A percentile compares a stretch with the other conserved stretches of the same genome.
These are phyloP conservation scores for Ceratobasidium sp. DNA, from an alignment of 1,284 basidiomycete species.

Conservation along the genomic window DNA sequence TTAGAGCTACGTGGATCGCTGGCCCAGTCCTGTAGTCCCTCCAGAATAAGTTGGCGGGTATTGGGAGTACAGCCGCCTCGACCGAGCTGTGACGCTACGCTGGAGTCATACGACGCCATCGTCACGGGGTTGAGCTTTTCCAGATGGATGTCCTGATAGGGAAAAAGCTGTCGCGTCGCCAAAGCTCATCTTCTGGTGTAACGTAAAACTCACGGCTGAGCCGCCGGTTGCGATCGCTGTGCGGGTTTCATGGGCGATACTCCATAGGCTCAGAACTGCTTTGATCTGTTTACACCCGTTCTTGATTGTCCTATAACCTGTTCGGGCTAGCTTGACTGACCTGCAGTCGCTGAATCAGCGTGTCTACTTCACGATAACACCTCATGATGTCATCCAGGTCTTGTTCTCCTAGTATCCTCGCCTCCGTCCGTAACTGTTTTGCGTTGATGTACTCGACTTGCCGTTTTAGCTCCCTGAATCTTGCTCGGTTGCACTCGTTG, in stretches of 20 bases:
- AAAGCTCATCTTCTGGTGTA: neutral
- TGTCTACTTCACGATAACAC: neutral
- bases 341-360: neutral
- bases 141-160: neutral
- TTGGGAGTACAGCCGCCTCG: slow-evolving; percentile 33
- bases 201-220: neutral
- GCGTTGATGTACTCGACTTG: neutral
- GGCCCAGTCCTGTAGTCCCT: slow-evolving; percentile 48
- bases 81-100: neutral
- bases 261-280: neutral
- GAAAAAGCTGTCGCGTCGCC: neutral
- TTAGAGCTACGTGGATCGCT: slow-evolving; percentile 12
- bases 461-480: neutral
- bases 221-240: neutral
- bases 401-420: neutral
- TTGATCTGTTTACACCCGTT: neutral
- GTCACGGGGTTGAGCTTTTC: neutral
- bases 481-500: no score
- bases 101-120: slow-evolving; percentile 1
- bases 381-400: neutral
- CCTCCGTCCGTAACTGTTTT: neutral
- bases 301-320: neutral
- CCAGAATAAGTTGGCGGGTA: slow-evolving; percentile 48
- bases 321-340: neutral
- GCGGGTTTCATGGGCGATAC: neutral